A percentile compares a stretch with the other conserved stretches of the same genome.
Evolutionary conservation across 2,329 filamentous ascomycete genomes (phyloP).

Genomic region (Polytolypa hystricis): DNA sequence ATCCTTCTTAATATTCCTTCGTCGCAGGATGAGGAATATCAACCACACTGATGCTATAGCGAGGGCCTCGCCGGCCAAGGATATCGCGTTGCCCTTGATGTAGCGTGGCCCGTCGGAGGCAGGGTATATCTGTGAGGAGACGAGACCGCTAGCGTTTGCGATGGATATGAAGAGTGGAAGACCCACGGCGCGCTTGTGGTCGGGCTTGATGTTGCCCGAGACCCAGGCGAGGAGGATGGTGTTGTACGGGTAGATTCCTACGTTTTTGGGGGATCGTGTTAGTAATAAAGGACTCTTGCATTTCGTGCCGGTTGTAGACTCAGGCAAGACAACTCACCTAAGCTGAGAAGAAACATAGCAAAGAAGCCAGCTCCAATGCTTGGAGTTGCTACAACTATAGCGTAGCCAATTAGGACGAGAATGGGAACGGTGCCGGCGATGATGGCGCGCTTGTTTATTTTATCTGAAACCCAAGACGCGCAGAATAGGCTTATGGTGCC

Average conservation of each 20-base stretch:
- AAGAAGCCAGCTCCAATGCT: slow-evolving; percentile 40
- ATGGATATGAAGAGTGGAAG: slow-evolving; percentile 38
- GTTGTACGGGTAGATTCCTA: slow-evolving; percentile 19
- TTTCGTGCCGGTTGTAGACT: no score
- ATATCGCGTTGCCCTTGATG: slow-evolving; percentile 30
- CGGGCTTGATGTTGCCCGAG: slow-evolving; percentile 37
- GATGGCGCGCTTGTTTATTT: slow-evolving; percentile 19
- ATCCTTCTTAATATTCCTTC: slow-evolving; percentile 19
- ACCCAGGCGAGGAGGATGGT: slow-evolving; percentile 32
- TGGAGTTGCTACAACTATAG: slow-evolving; percentile 21
- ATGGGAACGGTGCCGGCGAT: slow-evolving; percentile 20
- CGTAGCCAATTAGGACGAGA: slow-evolving; percentile 23
- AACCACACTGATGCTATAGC: slow-evolving; percentile 13
- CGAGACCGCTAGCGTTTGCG: slow-evolving; percentile 39
- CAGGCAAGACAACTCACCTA: slow-evolving; percentile 9
- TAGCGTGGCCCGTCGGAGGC: slow-evolving; percentile 26
- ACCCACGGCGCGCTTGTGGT: slow-evolving; percentile 38
- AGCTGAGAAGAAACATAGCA: slow-evolving; percentile 39
- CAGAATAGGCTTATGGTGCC: slow-evolving; percentile 37
- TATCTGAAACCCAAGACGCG: slow-evolving; percentile 33
- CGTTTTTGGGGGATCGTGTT: neutral
- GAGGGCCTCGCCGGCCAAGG: slow-evolving; percentile 21
- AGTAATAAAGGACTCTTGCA: neutral
- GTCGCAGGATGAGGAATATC: slow-evolving; percentile 19
- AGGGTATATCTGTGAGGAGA: slow-evolving; percentile 38